A percentile compares a stretch with the other conserved stretches of the same genome.
These are phyloP conservation scores for Evernia prunastri DNA, from an alignment of 495 filamentous ascomycete genomes.

Conservation along the genomic window DNA sequence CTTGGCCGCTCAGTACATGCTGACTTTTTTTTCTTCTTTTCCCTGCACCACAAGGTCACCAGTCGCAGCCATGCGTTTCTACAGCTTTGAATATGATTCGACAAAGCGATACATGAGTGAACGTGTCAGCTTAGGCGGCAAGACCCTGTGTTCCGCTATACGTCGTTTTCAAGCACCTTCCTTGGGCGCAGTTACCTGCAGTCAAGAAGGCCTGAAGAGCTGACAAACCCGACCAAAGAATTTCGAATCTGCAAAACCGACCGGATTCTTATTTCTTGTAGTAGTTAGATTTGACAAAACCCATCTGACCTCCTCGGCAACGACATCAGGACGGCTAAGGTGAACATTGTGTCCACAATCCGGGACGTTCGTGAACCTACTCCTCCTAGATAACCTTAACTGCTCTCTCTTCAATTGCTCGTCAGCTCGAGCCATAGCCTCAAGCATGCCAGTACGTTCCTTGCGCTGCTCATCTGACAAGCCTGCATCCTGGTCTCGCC, in stretches of 20 bases:
- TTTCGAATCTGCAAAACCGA: background rate
- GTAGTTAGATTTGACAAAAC: conserved; percentile 27
- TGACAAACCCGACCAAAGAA: background rate
- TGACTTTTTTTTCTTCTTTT: background rate
- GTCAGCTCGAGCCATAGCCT: conserved; percentile 32
- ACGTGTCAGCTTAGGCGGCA: background rate
- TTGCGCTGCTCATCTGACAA: background rate
- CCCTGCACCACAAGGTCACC: background rate
- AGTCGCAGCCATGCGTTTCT: background rate
- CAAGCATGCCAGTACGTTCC: background rate
- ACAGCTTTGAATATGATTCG: background rate
- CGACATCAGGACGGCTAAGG: conserved; percentile 40
- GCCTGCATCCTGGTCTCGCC: background rate
- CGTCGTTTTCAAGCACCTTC: background rate
- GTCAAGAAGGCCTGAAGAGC: background rate
- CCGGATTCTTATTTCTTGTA: background rate
- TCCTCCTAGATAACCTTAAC: conserved; percentile 35
- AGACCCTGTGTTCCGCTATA: background rate
- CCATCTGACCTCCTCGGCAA: conserved; percentile 43
- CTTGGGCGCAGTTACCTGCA: background rate
- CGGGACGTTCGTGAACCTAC: conserved; percentile 35
- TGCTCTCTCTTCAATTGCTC: conserved; percentile 41
- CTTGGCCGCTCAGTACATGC: background rate
- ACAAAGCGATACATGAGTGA: background rate
- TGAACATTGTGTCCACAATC: conserved; percentile 49